phyloP scores from a whole-genome alignment of 345 rosid genomes.

The Gossypium sturtianum region DNA sequence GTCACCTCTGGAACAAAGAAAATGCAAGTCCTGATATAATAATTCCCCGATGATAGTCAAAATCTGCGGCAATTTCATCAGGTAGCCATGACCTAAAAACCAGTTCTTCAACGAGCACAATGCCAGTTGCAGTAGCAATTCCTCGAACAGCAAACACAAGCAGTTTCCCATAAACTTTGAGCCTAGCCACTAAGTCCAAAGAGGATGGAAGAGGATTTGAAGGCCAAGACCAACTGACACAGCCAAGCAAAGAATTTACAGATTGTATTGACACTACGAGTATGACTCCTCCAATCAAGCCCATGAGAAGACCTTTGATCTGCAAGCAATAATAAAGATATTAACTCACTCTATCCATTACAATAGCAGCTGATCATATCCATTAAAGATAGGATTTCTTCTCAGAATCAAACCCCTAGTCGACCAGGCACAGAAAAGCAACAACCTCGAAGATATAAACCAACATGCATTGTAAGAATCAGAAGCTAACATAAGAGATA shows the following conservation, averaged over 20 bases:
- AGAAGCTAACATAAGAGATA: neutral
- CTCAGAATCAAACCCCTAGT: neutral
- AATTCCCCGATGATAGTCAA: constrained; percentile 69
- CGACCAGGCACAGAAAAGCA: neutral
- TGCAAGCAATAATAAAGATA: constrained; percentile 31
- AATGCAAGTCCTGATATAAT: constrained; percentile 70
- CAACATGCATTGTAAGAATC: neutral
- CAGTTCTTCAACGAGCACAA: constrained; percentile 75
- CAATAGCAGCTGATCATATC: neutral
- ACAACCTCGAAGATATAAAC: neutral
- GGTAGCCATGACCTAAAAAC: constrained; percentile 87
- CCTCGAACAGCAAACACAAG: constrained; percentile 47
- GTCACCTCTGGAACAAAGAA: constrained; percentile 70
- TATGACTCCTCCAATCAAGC: constrained; percentile 58
- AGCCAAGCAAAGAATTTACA: constrained; percentile 56
- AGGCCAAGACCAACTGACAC: constrained; percentile 58
- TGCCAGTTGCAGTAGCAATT: constrained; percentile 25
- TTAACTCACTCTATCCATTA: neutral
- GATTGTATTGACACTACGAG: constrained; percentile 60
- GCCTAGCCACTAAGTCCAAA: constrained; percentile 32
- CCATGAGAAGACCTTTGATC: constrained; percentile 48
- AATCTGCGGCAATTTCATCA: constrained; percentile 67
- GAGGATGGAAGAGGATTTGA: constrained; percentile 44
- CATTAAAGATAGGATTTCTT: neutral
- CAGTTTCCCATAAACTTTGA: constrained; percentile 41